Conservation (phyloP, 2,329 filamentous ascomycete species). For the Colletotrichum godetiae region DNA sequence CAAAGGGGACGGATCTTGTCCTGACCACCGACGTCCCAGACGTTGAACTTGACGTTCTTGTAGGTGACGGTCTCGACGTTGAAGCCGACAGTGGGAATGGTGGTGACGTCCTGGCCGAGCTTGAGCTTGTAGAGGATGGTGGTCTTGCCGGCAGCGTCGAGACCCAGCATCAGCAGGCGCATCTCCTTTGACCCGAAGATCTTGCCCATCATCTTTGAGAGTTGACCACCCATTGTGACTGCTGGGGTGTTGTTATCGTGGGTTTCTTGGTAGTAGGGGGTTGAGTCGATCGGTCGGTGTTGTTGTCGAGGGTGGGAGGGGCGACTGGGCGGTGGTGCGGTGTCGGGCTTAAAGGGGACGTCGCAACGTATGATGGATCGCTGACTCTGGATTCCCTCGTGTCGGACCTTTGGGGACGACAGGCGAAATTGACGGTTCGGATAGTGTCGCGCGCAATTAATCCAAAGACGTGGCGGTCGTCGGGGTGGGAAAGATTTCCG, state of each 20-base stretch:
- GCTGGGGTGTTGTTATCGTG: constrained; percentile 3
- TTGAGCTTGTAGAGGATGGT: constrained; percentile 99
- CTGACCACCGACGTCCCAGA: constrained; percentile 98
- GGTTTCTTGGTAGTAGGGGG: constrained; percentile 5
- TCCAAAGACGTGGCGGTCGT: not conserved
- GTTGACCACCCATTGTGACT: constrained; percentile 85
- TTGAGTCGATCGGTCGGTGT: constrained; percentile 1
- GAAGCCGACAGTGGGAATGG: constrained; percentile 98
- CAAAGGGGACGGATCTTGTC: constrained; percentile 98
- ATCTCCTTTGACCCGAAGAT: constrained; percentile 99
- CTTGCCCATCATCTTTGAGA: constrained; percentile 98
- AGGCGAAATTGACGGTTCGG: not conserved
- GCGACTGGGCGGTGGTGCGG: not conserved
- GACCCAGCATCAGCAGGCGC: constrained; percentile 96
- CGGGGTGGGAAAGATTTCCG: not conserved
- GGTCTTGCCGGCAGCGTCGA: constrained; percentile 98
- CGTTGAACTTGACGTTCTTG: constrained; percentile 99
- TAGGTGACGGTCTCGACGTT: constrained; percentile 99
- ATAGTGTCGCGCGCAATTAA: constrained; percentile 10
- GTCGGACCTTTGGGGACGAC: not conserved
- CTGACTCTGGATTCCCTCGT: not conserved
- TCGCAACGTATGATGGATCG: constrained; percentile 20
- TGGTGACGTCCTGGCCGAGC: constrained; percentile 97
- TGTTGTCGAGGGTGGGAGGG: not conserved
- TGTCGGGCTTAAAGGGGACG: constrained; percentile 16